phyloP scores from a whole-genome alignment of 2,329 filamentous ascomycete species.

The Graphiopsis chlorocephala region DNA sequence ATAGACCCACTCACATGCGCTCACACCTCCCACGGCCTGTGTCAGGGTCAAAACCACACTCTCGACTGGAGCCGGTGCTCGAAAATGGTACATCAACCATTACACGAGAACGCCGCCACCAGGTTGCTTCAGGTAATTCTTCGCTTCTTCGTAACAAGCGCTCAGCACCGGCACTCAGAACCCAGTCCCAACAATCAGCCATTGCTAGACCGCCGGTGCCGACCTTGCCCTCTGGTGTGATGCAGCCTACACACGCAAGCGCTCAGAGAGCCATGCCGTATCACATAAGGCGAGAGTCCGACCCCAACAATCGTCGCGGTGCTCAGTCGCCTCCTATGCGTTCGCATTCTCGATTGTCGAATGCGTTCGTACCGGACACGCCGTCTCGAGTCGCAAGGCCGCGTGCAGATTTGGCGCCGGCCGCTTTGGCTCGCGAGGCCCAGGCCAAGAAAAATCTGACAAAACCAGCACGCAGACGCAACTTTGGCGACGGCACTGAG shows the following conservation, averaged over 20 bases:
- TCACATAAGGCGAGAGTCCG: constrained; percentile 80
- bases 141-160: constrained; percentile 59
- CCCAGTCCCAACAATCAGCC: constrained; percentile 26
- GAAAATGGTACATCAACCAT: constrained; percentile 77
- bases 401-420: constrained; percentile 45
- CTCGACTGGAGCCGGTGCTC: constrained; percentile 85
- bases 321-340: constrained; percentile 46
- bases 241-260: constrained; percentile 74
- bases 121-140: constrained; percentile 52
- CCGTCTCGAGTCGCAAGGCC: constrained; percentile 42
- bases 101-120: constrained; percentile 57
- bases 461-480: constrained; percentile 65
- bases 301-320: constrained; percentile 49
- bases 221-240: constrained; percentile 74
- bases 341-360: constrained; percentile 48
- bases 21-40: constrained; percentile 80
- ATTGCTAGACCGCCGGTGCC: constrained; percentile 58
- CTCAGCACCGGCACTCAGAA: constrained; percentile 58
- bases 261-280: constrained; percentile 61
- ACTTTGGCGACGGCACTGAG: constrained; percentile 90
- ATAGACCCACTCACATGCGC: constrained; percentile 35
- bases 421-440: constrained; percentile 50
- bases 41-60: constrained; percentile 48
- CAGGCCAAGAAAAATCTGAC: constrained; percentile 68
- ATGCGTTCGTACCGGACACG: constrained; percentile 48